Percentiles rank a stretch among this genome's conserved stretches.
Evolutionary conservation across 305 asterid species (phyloP).

Genomic region (Fraxinus baroniana): DNA sequence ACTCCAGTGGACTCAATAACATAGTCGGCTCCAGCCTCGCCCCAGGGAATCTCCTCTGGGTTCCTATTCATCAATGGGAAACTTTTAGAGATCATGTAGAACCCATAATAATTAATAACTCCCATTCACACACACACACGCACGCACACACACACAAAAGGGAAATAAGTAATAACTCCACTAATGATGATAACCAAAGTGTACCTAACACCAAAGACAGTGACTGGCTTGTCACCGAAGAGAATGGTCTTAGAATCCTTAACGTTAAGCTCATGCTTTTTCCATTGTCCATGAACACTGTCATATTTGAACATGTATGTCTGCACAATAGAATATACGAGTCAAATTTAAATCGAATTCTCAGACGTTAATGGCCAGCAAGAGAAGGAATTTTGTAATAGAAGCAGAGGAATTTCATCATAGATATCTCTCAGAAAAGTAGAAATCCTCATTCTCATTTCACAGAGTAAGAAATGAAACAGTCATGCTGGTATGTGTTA

Average conservation of each 20-base stretch:
- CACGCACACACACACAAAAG: too few relatives aligned
- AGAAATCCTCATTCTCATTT: neutral
- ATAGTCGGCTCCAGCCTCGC: conserved; percentile 43
- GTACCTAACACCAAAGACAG: neutral
- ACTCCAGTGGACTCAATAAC: conserved; percentile 51
- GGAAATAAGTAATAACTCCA: neutral
- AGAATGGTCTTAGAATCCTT: neutral
- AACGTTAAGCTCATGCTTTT: neutral
- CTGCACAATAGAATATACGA: neutral
- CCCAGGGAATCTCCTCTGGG: conserved; percentile 54
- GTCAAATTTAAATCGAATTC: neutral
- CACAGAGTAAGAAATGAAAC: neutral
- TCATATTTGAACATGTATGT: neutral
- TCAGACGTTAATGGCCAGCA: neutral
- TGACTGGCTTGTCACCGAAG: neutral
- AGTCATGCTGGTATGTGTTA: neutral
- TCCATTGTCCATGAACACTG: neutral
- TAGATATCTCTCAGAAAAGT: neutral
- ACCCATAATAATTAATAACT: neutral
- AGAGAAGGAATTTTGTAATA: neutral
- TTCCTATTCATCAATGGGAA: conserved; percentile 12
- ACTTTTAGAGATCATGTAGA: neutral
- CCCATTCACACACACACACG: neutral
- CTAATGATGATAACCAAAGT: neutral
- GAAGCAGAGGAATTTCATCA: neutral